These are phyloP conservation scores for Triangularia verruculosa DNA, from an alignment of 2,329 filamentous ascomycete species.

Conservation along the genomic window DNA sequence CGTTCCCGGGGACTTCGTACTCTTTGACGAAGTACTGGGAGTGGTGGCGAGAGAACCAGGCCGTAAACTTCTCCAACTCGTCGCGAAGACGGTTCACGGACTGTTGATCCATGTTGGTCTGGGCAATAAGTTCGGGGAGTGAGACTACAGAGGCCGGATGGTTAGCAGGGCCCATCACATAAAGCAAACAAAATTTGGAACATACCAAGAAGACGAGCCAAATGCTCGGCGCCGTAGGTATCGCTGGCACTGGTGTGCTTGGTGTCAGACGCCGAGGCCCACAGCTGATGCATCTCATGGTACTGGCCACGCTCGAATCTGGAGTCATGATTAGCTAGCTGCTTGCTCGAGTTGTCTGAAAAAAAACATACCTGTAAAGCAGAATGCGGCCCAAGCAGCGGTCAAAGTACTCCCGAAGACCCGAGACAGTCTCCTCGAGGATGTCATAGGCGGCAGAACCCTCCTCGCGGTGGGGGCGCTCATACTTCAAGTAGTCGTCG, in stretches of 20 bases:
- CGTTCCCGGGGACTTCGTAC: conserved; percentile 69
- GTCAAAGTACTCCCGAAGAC: conserved; percentile 91
- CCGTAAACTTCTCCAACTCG: conserved; percentile 80
- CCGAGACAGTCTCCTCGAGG: conserved; percentile 82
- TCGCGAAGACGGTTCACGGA: conserved; percentile 85
- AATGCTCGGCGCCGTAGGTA: conserved; percentile 89
- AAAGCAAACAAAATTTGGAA: conserved; percentile 30
- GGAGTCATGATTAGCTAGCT: conserved; percentile 6
- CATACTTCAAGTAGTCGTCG: conserved; percentile 72
- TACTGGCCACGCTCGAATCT: conserved; percentile 92
- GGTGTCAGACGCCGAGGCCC: conserved; percentile 60
- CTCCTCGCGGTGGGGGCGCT: conserved; percentile 61
- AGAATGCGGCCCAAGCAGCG: conserved; percentile 83
- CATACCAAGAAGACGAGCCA: conserved; percentile 84
- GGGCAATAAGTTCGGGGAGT: conserved; percentile 88
- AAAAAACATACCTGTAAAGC: conserved; percentile 63
- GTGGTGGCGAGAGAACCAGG: conserved; percentile 78
- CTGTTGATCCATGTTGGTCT: conserved; percentile 96
- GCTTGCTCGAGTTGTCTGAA: neutral
- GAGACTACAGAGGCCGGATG: conserved; percentile 56
- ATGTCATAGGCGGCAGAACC: conserved; percentile 76
- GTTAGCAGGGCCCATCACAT: conserved; percentile 1
- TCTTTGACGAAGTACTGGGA: conserved; percentile 72
- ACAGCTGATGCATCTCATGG: conserved; percentile 69
- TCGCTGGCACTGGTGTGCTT: conserved; percentile 69